phyloP scores from a whole-genome alignment of 2,329 filamentous ascomycete species.

The Hawksworthiomyces lignivorus region DNA sequence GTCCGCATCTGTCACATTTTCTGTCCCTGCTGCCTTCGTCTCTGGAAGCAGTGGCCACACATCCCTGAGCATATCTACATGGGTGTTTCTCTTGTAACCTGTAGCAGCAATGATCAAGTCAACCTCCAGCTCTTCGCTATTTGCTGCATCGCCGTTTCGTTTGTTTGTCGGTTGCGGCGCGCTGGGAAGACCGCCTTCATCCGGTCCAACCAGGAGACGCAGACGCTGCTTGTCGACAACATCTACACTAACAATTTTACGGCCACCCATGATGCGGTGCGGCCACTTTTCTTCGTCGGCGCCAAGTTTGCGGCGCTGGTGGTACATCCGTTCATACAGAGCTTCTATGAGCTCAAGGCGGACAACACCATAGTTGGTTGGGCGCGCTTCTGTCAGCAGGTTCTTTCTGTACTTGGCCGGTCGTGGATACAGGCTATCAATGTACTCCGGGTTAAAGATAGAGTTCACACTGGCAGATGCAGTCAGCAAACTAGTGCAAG shows the following conservation, averaged over 20 bases:
- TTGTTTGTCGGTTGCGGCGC: slow-evolving; percentile 19
- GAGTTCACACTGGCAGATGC: slow-evolving; percentile 68
- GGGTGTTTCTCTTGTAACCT: slow-evolving; percentile 71
- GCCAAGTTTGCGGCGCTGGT: slow-evolving; percentile 66
- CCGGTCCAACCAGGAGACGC: slow-evolving; percentile 48
- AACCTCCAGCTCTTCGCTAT: slow-evolving; percentile 59
- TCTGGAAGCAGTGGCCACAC: slow-evolving; percentile 59
- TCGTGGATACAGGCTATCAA: slow-evolving; percentile 68
- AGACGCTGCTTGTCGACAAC: slow-evolving; percentile 39
- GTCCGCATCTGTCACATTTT: slow-evolving; percentile 7
- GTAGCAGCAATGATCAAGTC: slow-evolving; percentile 82
- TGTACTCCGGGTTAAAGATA: slow-evolving; percentile 84
- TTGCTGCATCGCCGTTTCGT: slow-evolving; percentile 19
- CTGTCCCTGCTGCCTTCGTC: slow-evolving; percentile 10
- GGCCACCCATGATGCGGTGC: slow-evolving; percentile 67
- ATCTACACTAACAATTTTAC: slow-evolving; percentile 56
- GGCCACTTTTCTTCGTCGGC: slow-evolving; percentile 68
- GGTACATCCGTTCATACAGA: slow-evolving; percentile 81
- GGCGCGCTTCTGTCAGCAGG: slow-evolving; percentile 61
- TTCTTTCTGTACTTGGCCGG: slow-evolving; percentile 53
- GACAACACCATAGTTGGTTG: slow-evolving; percentile 93
- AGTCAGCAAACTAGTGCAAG: neutral
- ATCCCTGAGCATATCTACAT: slow-evolving; percentile 66
- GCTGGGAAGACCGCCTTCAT: slow-evolving; percentile 13
- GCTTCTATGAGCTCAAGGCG: slow-evolving; percentile 83